These are phyloP conservation scores for Datura wrightii DNA, from an alignment of 257 asterid species.

Conservation along the genomic window DNA sequence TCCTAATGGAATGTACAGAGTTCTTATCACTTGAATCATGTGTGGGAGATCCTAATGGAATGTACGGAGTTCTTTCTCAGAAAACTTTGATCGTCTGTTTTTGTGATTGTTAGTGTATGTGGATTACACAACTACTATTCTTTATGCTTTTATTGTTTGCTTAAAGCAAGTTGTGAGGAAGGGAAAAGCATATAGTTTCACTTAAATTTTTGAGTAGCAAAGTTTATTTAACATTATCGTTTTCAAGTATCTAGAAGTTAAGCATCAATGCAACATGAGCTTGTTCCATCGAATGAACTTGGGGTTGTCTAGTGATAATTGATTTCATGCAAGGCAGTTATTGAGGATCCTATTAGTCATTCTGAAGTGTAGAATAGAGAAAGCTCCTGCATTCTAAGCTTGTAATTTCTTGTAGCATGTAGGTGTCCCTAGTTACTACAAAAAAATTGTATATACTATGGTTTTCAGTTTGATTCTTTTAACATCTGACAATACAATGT, in stretches of 20 bases:
- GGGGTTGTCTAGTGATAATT: background rate
- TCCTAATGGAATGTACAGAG: background rate
- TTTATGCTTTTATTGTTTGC: background rate
- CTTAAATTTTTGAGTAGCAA: background rate
- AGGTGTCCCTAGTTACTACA: background rate
- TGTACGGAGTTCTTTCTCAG: background rate
- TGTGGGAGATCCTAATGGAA: background rate
- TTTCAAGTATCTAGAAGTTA: background rate
- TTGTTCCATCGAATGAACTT: background rate
- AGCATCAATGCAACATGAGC: background rate
- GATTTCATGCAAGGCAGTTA: background rate
- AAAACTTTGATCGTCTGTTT: conserved; percentile 8
- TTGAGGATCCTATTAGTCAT: background rate
- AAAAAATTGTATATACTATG: background rate
- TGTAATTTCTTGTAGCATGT: background rate
- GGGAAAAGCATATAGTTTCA: background rate
- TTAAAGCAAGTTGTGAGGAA: background rate
- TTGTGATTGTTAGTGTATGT: background rate
- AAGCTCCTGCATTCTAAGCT: background rate
- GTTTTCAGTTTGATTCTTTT: background rate
- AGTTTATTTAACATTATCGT: background rate
- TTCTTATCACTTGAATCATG: background rate
- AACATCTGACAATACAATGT: background rate
- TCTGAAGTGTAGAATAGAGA: background rate
- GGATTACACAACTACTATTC: background rate